Conservation (phyloP, 2,329 filamentous ascomycete species). For the Chaetomium sp. region DNA sequence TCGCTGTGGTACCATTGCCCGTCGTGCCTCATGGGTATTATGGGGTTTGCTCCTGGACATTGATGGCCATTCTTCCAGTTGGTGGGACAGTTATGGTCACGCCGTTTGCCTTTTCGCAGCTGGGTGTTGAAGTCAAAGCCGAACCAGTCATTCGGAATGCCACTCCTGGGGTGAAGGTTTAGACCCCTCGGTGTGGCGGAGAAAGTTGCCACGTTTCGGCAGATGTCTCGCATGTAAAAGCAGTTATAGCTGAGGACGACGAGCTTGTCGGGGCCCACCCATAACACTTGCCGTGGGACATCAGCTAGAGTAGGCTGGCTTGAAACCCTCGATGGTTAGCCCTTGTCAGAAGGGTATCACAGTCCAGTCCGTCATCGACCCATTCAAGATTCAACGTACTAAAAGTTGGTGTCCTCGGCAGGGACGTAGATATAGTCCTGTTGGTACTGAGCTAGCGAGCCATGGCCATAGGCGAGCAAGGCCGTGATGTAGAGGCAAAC, state of each 20-base stretch:
- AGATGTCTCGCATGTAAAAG: constrained; percentile 24
- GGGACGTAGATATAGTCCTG: not conserved
- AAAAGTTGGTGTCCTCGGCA: not conserved
- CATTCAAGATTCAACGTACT: not conserved
- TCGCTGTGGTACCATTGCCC: constrained; percentile 13
- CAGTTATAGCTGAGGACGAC: constrained; percentile 20
- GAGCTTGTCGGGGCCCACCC: not conserved
- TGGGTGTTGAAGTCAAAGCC: constrained; percentile 38
- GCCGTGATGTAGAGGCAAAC: not conserved
- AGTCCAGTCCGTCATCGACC: not conserved
- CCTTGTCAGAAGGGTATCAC: not conserved
- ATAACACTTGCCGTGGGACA: not conserved
- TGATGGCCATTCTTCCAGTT: constrained; percentile 10
- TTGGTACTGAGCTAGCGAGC: not conserved
- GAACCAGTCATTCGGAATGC: constrained; percentile 31
- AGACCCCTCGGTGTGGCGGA: constrained; percentile 5
- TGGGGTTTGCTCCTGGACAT: constrained; percentile 14
- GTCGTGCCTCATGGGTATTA: constrained; percentile 13
- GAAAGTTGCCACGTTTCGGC: constrained; percentile 20
- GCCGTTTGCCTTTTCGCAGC: not conserved
- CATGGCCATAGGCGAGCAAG: not conserved
- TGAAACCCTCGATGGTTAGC: not conserved
- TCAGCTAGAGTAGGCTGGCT: not conserved
- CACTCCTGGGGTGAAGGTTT: not conserved
- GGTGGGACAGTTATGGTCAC: constrained; percentile 4